Conservation (phyloP, 2,329 filamentous ascomycete species). For the Hymenotorrendiella dingleyae region DNA sequence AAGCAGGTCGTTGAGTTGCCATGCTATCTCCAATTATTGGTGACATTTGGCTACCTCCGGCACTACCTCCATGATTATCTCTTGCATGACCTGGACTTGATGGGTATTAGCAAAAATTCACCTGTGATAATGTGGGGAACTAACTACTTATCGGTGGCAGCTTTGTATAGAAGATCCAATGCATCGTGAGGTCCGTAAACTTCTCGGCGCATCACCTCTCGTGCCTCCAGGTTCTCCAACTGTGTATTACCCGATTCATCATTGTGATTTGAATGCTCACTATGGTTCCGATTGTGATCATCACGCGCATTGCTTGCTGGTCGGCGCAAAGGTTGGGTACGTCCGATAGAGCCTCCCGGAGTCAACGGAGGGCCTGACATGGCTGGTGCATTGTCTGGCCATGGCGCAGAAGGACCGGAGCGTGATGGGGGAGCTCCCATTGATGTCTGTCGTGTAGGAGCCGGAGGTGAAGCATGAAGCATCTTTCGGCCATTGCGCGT, state of each 20-base stretch:
- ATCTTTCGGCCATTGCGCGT: slow-evolving; percentile 70
- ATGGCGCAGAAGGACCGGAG: slow-evolving; percentile 31
- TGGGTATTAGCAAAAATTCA: slow-evolving; percentile 42
- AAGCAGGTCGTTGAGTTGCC: slow-evolving; percentile 15
- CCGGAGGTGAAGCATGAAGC: slow-evolving; percentile 38
- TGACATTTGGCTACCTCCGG: slow-evolving; percentile 24
- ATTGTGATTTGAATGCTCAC: slow-evolving; percentile 29
- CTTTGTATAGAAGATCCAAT: slow-evolving; percentile 84
- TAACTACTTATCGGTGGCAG: slow-evolving; percentile 55
- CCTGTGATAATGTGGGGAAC: slow-evolving; percentile 38
- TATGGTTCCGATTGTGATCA: slow-evolving; percentile 29
- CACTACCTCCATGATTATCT: slow-evolving; percentile 10
- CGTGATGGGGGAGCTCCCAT: slow-evolving; percentile 30
- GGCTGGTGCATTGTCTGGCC: slow-evolving; percentile 23
- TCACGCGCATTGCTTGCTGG: too few species aligned
- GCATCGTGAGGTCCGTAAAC: slow-evolving; percentile 92
- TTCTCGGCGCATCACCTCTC: slow-evolving; percentile 59
- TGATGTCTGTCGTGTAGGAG: slow-evolving; percentile 22
- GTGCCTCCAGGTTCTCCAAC: slow-evolving; percentile 59
- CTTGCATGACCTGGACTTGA: slow-evolving; percentile 30
- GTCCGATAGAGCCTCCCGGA: slow-evolving; percentile 59
- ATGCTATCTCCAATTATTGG: slow-evolving; percentile 18
- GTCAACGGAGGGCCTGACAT: slow-evolving; percentile 46
- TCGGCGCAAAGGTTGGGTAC: slow-evolving; percentile 59
- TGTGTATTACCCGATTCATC: slow-evolving; percentile 50